Conservation (phyloP, 345 rosid species). For the Eucalyptus shirleyi region DNA sequence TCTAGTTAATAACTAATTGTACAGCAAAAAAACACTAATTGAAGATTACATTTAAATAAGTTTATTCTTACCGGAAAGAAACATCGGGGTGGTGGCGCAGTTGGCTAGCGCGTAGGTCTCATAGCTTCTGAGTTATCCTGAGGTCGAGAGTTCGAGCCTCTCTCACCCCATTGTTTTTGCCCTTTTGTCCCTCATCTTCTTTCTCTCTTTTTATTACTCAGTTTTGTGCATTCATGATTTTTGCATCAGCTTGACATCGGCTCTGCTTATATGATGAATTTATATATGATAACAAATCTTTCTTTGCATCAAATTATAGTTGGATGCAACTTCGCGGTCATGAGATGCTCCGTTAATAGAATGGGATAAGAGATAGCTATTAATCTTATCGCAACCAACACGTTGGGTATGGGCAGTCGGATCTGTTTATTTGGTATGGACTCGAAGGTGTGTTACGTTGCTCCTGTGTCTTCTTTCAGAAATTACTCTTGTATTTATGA, state of each 20-base stretch:
- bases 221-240: not conserved
- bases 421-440: not conserved
- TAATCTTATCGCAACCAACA: not conserved
- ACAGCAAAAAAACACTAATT: not conserved
- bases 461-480: not conserved
- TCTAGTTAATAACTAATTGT: not conserved
- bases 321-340: accelerated
- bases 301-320: not conserved
- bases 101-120: slow-evolving; percentile 99
- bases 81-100: slow-evolving; percentile 75
- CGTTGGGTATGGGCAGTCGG: accelerated
- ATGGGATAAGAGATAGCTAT: not conserved
- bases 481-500: not conserved
- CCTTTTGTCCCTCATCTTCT: not conserved
- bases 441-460: not conserved
- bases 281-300: not conserved
- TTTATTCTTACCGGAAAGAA: accelerated
- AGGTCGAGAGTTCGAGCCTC: slow-evolving; percentile 94
- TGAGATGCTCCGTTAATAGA: accelerated
- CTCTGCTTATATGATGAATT: not conserved
- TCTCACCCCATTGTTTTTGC: slow-evolving; percentile 53
- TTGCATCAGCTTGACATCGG: not conserved
- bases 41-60: accelerated
- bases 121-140: slow-evolving; percentile 80
- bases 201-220: not conserved